phyloP scores from a whole-genome alignment of 2,329 filamentous ascomycete species.

The Graphilbum fragrans region DNA sequence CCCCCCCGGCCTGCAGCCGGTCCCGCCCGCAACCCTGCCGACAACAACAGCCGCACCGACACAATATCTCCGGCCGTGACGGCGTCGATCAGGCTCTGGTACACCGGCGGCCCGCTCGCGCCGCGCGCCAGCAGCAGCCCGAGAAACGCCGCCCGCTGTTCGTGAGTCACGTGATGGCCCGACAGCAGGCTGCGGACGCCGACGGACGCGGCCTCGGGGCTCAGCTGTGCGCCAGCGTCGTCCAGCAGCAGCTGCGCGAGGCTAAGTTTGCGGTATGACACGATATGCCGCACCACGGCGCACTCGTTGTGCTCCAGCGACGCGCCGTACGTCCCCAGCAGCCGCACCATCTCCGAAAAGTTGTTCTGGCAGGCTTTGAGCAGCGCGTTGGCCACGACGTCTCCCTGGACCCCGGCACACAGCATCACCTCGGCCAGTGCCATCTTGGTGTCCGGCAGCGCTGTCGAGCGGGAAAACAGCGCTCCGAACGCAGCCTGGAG shows the following conservation, averaged over 20 bases:
- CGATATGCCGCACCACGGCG: constrained; percentile 33
- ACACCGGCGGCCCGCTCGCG: constrained; percentile 31
- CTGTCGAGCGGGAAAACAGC: constrained; percentile 31
- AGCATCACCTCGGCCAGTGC: constrained; percentile 42
- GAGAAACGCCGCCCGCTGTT: constrained; percentile 32
- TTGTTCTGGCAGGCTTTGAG: constrained; percentile 34
- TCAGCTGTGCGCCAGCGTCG: constrained; percentile 29
- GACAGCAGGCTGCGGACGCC: constrained; percentile 36
- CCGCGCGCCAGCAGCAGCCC: constrained; percentile 36
- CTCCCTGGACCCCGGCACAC: constrained; percentile 44
- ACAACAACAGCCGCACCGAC: constrained; percentile 36
- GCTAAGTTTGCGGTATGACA: constrained; percentile 31
- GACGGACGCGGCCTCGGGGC: constrained; percentile 32
- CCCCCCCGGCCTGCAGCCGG: too few relatives aligned
- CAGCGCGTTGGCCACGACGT: constrained; percentile 33
- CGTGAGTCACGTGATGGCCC: constrained; percentile 36
- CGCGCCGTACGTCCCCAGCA: constrained; percentile 41
- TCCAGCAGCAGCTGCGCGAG: constrained; percentile 34
- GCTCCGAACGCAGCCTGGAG: constrained; percentile 38
- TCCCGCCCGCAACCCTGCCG: constrained; percentile 5
- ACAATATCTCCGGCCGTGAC: constrained; percentile 33
- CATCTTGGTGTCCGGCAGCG: constrained; percentile 36
- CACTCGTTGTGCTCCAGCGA: constrained; percentile 42
- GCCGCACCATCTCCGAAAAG: constrained; percentile 40
- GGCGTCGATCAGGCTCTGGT: constrained; percentile 38